These are phyloP conservation scores for Hirsutella minnesotensis DNA, from an alignment of 2,329 filamentous ascomycete species.

Conservation along the genomic window DNA sequence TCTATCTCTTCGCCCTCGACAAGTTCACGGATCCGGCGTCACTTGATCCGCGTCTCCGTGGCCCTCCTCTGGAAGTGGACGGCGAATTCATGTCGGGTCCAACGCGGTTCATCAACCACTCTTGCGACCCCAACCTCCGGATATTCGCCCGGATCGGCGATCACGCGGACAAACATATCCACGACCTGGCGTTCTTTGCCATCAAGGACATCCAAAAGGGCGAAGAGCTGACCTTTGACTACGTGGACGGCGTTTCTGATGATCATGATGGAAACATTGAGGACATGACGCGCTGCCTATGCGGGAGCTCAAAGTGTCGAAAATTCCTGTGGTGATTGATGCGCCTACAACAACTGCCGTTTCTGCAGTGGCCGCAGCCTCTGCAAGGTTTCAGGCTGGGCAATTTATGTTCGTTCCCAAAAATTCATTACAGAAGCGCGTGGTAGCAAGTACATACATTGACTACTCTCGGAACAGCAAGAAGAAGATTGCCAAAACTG, in stretches of 20 bases:
- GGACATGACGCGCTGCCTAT: conserved; percentile 49
- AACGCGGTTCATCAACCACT: conserved; percentile 75
- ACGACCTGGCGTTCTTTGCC: conserved; percentile 69
- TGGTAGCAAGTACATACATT: too few species aligned
- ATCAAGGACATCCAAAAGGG: conserved; percentile 50
- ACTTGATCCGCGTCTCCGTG: conserved; percentile 42
- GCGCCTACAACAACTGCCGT: too few species aligned
- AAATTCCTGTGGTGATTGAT: conserved; percentile 51
- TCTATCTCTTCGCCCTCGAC: conserved; percentile 72
- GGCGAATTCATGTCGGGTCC: conserved; percentile 70
- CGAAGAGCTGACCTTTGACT: conserved; percentile 71
- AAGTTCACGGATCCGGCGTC: conserved; percentile 56
- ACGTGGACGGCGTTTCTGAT: conserved; percentile 52
- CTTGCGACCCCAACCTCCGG: conserved; percentile 65
- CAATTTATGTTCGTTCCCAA: too few species aligned
- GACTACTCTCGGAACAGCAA: too few species aligned
- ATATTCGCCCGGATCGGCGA: conserved; percentile 73
- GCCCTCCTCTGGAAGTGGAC: conserved; percentile 47
- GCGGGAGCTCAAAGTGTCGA: conserved; percentile 53
- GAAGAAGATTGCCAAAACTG: too few species aligned
- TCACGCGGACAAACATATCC: conserved; percentile 60
- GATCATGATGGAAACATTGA: conserved; percentile 25
- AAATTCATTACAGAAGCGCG: too few species aligned
- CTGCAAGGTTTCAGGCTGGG: too few species aligned
- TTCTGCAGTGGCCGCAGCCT: too few species aligned